These are phyloP conservation scores for Penicillium janthinellum DNA, from an alignment of 2,329 filamentous ascomycete genomes.

Conservation along the genomic window DNA sequence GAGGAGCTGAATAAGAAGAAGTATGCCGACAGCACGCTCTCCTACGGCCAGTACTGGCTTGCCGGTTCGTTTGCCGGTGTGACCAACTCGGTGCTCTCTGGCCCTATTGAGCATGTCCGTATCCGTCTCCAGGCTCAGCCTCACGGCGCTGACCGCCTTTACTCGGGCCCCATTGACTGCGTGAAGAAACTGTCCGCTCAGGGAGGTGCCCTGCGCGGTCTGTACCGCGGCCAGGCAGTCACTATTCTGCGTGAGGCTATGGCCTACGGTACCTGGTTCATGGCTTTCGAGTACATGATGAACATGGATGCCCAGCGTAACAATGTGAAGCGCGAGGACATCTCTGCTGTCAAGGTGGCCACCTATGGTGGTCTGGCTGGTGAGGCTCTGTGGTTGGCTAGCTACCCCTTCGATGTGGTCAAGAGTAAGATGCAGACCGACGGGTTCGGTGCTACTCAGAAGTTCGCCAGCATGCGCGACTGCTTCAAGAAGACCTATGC, in stretches of 20 bases:
- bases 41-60: slow-evolving; percentile 84
- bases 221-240: slow-evolving; percentile 86
- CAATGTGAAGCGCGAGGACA: slow-evolving; percentile 70
- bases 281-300: slow-evolving; percentile 95
- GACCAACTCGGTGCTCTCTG: slow-evolving; percentile 83
- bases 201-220: slow-evolving; percentile 68
- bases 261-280: slow-evolving; percentile 95
- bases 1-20: slow-evolving; percentile 69
- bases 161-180: slow-evolving; percentile 85
- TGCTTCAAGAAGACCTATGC: slow-evolving; percentile 83
- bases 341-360: slow-evolving; percentile 83
- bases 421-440: slow-evolving; percentile 99
- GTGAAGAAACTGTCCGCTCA: slow-evolving; percentile 75
- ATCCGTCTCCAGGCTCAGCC: slow-evolving; percentile 96
- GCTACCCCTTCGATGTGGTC: slow-evolving; percentile 94
- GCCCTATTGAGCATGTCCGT: slow-evolving; percentile 94
- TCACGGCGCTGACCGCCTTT: slow-evolving; percentile 76
- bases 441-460: slow-evolving; percentile 72
- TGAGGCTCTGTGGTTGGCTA: slow-evolving; percentile 88
- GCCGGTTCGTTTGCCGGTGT: slow-evolving; percentile 91
- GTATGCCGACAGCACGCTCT: slow-evolving; percentile 55
- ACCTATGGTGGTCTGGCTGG: slow-evolving; percentile 91
- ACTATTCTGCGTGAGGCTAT: slow-evolving; percentile 87
- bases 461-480: slow-evolving; percentile 81
- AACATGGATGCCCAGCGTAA: slow-evolving; percentile 82